These are phyloP conservation scores for Pleurotus platypus DNA, from an alignment of 768 basidiomycete species.

Conservation along the genomic window DNA sequence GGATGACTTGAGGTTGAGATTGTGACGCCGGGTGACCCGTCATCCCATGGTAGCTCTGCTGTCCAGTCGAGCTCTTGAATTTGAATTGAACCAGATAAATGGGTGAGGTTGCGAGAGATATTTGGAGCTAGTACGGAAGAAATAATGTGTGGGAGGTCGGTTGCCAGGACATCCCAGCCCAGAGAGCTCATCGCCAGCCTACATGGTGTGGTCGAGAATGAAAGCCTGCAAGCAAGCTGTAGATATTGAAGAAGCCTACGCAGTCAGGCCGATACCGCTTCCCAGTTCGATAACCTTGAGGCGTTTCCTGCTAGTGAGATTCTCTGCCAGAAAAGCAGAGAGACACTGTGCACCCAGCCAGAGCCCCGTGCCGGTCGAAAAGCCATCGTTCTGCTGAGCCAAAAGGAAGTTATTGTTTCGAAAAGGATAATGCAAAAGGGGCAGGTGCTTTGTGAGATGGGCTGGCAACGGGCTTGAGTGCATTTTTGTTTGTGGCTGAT, in stretches of 20 bases:
- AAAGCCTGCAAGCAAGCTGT: not conserved
- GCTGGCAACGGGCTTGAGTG: slow-evolving; percentile 40
- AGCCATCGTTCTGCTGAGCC: slow-evolving; percentile 55
- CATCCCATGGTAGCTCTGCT: slow-evolving; percentile 35
- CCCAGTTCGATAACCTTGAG: slow-evolving; percentile 70
- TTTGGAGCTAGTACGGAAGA: slow-evolving; percentile 60
- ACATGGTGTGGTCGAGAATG: slow-evolving; percentile 1
- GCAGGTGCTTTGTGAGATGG: slow-evolving; percentile 61
- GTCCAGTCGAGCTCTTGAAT: slow-evolving; percentile 73
- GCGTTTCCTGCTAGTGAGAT: slow-evolving; percentile 26
- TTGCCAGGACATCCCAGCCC: slow-evolving; percentile 75
- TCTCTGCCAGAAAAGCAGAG: slow-evolving; percentile 51
- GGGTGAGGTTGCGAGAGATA: slow-evolving; percentile 47
- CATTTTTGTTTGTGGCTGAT: slow-evolving; percentile 23
- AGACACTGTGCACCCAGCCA: slow-evolving; percentile 85
- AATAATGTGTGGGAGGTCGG: slow-evolving; percentile 67
- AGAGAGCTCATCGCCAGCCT: slow-evolving; percentile 65
- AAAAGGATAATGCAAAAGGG: slow-evolving; percentile 43
- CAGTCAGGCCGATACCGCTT: slow-evolving; percentile 76
- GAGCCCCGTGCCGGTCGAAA: slow-evolving; percentile 75
- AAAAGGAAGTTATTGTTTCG: slow-evolving; percentile 37
- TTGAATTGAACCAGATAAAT: slow-evolving; percentile 43
- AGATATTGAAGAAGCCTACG: slow-evolving; percentile 40
- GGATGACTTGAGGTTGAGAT: slow-evolving; percentile 25
- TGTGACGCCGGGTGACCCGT: slow-evolving; percentile 54